These are phyloP conservation scores for Trifolium pratense DNA, from an alignment of 306 rosid genomes.

Conservation along the genomic window DNA sequence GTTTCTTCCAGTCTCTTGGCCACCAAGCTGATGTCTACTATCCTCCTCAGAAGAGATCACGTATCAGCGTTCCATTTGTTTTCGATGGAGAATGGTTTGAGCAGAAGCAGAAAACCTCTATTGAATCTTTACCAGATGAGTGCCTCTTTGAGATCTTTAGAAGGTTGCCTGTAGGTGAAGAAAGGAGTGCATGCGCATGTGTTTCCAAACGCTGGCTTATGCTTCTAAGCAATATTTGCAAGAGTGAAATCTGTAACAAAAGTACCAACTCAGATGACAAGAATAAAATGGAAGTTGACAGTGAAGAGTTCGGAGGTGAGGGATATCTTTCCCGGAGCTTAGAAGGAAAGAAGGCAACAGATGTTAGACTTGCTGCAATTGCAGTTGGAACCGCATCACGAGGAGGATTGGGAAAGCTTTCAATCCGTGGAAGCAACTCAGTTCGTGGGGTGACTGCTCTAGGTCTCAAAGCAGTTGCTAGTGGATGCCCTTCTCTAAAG, in stretches of 20 bases:
- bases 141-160: constrained; percentile 94
- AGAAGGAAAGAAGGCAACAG: constrained; percentile 93
- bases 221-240: constrained; percentile 76
- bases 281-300: constrained; percentile 47
- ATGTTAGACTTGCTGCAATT: constrained; percentile 93
- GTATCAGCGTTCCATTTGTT: constrained; percentile 69
- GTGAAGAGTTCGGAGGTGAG: constrained; percentile 66
- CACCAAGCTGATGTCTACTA: constrained; percentile 74
- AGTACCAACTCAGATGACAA: constrained; percentile 38
- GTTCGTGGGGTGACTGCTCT: constrained; percentile 58
- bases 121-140: constrained; percentile 83
- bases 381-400: constrained; percentile 88
- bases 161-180: constrained; percentile 79
- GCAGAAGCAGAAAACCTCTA: constrained; percentile 70
- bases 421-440: constrained; percentile 75
- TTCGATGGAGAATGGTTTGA: constrained; percentile 57
- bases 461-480: constrained; percentile 81
- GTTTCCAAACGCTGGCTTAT: constrained; percentile 90
- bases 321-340: constrained; percentile 91
- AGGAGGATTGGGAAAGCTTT: constrained; percentile 93
- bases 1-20: constrained; percentile 72
- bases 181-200: constrained; percentile 78
- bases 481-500: constrained; percentile 86
- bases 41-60: constrained; percentile 87
- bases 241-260: constrained; percentile 60